Percentiles rank a stretch among this genome's conserved stretches.
phyloP scores from a whole-genome alignment of 306 rosid species.

The Dalbergia cultrata region DNA sequence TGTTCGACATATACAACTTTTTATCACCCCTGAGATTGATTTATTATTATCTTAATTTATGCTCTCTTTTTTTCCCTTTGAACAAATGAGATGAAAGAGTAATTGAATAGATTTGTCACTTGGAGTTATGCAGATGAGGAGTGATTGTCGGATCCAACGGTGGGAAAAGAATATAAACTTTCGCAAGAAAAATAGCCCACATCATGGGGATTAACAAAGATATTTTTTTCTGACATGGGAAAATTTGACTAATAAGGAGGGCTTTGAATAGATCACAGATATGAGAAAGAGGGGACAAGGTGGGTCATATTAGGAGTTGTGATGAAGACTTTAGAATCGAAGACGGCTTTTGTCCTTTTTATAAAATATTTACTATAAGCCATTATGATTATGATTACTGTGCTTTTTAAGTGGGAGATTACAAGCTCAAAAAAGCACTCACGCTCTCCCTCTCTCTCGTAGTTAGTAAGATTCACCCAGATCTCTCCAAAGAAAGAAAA shows the following conservation, averaged over 20 bases:
- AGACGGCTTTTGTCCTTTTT: constrained; percentile 33
- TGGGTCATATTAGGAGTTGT: constrained; percentile 81
- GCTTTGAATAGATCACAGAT: constrained; percentile 53
- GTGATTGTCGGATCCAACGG: constrained; percentile 62
- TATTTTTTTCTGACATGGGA: constrained; percentile 45
- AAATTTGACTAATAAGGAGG: constrained; percentile 53
- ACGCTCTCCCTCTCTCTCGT: constrained; percentile 47
- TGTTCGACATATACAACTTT: too few relatives aligned
- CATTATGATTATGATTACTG: constrained; percentile 51
- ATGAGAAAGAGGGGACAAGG: constrained; percentile 68
- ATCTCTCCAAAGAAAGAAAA: constrained; percentile 69
- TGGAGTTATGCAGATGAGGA: constrained; percentile 53
- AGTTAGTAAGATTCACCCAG: constrained; percentile 95
- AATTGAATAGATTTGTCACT: constrained; percentile 32
- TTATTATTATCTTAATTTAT: too few relatives aligned
- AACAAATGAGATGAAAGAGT: not conserved
- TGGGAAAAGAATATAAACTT: constrained; percentile 47
- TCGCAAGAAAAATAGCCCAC: constrained; percentile 53
- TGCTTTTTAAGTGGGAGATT: constrained; percentile 57
- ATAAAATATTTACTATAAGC: constrained; percentile 34
- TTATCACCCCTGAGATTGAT: too few relatives aligned
- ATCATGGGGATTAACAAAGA: constrained; percentile 48
- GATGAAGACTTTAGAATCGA: constrained; percentile 69
- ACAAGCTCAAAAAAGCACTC: constrained; percentile 49
- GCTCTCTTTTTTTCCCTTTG: too few relatives aligned